phyloP scores from a whole-genome alignment of 2,329 filamentous ascomycete species.

The Sporothrix schenckii region DNA sequence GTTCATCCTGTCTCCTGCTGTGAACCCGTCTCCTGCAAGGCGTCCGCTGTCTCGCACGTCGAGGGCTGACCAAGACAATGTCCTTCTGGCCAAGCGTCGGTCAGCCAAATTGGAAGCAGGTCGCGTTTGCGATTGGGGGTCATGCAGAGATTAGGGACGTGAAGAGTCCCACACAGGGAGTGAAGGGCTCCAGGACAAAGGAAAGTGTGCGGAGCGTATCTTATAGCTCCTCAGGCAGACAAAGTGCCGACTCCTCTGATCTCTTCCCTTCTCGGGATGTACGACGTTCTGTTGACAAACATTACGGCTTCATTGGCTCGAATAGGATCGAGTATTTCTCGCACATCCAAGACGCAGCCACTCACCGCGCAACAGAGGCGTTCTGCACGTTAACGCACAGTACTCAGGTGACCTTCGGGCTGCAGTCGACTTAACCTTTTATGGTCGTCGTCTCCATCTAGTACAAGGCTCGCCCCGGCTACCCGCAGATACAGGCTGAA shows the following conservation, averaged over 20 bases:
- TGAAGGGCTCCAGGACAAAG: not conserved
- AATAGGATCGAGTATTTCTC: not conserved
- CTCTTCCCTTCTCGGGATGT: too few species aligned
- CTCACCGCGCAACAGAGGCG: conserved; percentile 3
- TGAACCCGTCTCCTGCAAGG: not conserved
- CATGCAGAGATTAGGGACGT: not conserved
- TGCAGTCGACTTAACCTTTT: not conserved
- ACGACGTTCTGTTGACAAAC: too few species aligned
- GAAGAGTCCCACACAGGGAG: not conserved
- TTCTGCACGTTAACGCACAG: not conserved
- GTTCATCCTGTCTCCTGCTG: not conserved
- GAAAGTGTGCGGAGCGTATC: too few species aligned
- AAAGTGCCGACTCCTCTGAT: too few species aligned
- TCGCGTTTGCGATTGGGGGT: not conserved
- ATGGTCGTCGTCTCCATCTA: not conserved
- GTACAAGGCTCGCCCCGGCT: conserved; percentile 22
- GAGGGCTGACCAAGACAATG: not conserved
- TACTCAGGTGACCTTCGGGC: conserved; percentile 24
- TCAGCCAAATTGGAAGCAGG: conserved; percentile 21
- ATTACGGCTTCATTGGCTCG: not conserved
- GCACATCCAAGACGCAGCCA: not conserved
- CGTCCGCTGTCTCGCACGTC: not conserved
- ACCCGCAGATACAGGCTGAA: not conserved
- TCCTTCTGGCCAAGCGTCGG: not conserved
- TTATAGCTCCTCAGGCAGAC: too few species aligned